phyloP scores from a whole-genome alignment of 768 basidiomycete genomes.

The Sarcodon sp. region DNA sequence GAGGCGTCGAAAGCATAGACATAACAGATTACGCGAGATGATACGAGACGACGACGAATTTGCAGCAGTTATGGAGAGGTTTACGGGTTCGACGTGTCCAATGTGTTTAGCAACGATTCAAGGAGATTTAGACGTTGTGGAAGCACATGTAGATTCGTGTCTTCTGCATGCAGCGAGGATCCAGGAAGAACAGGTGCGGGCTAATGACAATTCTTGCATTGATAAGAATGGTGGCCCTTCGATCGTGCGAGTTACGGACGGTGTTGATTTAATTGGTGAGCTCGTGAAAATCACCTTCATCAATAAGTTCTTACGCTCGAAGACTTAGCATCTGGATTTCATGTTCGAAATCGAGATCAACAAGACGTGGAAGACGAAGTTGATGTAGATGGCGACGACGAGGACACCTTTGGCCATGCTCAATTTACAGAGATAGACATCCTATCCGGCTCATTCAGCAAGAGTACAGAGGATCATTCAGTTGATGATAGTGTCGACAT shows the following conservation, averaged over 20 bases:
- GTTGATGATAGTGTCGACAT: constrained; percentile 25
- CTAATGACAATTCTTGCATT: constrained; percentile 23
- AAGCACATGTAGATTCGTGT: constrained; percentile 77
- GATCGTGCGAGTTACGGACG: constrained; percentile 24
- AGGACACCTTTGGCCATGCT: constrained; percentile 46
- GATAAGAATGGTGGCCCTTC: constrained; percentile 19
- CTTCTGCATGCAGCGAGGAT: constrained; percentile 41
- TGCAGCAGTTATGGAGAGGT: constrained; percentile 15
- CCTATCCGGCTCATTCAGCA: constrained; percentile 19
- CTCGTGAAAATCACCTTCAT: constrained; percentile 2
- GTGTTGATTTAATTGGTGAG: constrained; percentile 21
- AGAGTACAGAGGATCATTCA: constrained; percentile 1
- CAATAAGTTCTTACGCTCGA: neutral
- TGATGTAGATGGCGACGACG: constrained; percentile 71
- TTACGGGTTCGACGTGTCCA: constrained; percentile 45
- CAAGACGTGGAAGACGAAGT: constrained; percentile 69
- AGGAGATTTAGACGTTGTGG: constrained; percentile 62
- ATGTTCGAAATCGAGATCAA: constrained; percentile 39
- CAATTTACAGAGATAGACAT: constrained; percentile 75
- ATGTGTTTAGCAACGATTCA: constrained; percentile 44
- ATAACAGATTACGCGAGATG: constrained; percentile 55
- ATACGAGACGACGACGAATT: constrained; percentile 48
- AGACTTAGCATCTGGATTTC: constrained; percentile 58
- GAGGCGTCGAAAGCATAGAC: constrained; percentile 55
- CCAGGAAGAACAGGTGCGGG: constrained; percentile 28